phyloP scores from a whole-genome alignment of 75 land plant genomes.

The Picea sitchensis region DNA sequence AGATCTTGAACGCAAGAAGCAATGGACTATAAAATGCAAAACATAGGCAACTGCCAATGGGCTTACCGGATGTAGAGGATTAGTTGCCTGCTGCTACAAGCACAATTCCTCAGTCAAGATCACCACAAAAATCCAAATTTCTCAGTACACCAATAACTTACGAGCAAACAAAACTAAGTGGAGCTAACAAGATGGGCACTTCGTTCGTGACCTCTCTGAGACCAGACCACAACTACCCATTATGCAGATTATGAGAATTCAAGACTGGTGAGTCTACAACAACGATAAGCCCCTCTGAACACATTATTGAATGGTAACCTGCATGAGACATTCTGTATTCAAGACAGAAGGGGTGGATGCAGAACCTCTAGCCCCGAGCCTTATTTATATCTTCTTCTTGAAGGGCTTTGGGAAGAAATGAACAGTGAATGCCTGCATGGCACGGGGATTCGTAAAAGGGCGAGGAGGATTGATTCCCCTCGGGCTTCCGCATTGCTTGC shows the following conservation, averaged over 20 bases:
- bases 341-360: conserved; percentile 3
- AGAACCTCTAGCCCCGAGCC: conserved; percentile 1
- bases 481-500: conserved; percentile 9
- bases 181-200: neutral
- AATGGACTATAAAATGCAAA: neutral
- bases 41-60: neutral
- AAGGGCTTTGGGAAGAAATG: neutral
- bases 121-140: no score
- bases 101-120: neutral
- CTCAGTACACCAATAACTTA: no score
- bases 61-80: neutral
- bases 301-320: conserved; percentile 10
- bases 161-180: neutral
- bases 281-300: neutral
- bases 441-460: conserved; percentile 7
- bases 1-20: neutral
- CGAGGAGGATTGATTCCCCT: neutral
- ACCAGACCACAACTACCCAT: neutral
- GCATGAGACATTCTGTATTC: conserved; percentile 13
- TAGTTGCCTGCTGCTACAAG: neutral
- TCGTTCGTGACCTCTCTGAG: neutral
- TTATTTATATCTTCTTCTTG: conserved; percentile 3
- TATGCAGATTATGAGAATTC: neutral
- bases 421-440: conserved; percentile 3
- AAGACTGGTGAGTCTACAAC: neutral